phyloP scores from a whole-genome alignment of 73 alveolate genomes.

The Stentor roeselii region DNA sequence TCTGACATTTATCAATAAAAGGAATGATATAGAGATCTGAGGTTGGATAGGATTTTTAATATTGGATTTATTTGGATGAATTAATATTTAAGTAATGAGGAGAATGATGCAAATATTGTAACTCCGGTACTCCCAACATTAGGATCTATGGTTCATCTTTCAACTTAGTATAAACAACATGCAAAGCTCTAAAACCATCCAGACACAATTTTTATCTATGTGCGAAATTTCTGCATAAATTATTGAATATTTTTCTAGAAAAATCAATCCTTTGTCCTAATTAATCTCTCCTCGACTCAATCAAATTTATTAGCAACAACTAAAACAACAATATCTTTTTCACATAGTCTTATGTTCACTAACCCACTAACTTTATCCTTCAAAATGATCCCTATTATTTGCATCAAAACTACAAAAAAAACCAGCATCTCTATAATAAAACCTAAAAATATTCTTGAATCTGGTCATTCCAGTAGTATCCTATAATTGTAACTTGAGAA shows the following conservation, averaged over 20 bases:
- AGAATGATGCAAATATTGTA: no score
- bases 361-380: slow-evolving; percentile 35
- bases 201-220: neutral
- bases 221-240: slow-evolving; percentile 13
- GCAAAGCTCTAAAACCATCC: neutral
- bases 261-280: slow-evolving; percentile 47
- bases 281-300: slow-evolving; percentile 57
- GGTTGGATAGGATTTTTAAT: no score
- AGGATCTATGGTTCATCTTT: no score
- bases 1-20: neutral
- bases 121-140: no score
- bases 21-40: no score
- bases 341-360: slow-evolving; percentile 16
- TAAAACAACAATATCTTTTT: slow-evolving; percentile 47
- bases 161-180: neutral
- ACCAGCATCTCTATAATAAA: slow-evolving; percentile 89
- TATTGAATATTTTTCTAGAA: slow-evolving; percentile 28
- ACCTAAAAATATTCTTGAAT: slow-evolving; percentile 83
- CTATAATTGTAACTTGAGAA: slow-evolving; percentile 65
- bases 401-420: slow-evolving; percentile 64
- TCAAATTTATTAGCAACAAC: slow-evolving; percentile 87
- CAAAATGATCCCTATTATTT: slow-evolving; percentile 41
- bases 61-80: no score
- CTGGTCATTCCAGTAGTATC: slow-evolving; percentile 92
- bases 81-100: no score